phyloP scores from a whole-genome alignment of 2,329 filamentous ascomycete species.

The Cladophialophora yegresii region DNA sequence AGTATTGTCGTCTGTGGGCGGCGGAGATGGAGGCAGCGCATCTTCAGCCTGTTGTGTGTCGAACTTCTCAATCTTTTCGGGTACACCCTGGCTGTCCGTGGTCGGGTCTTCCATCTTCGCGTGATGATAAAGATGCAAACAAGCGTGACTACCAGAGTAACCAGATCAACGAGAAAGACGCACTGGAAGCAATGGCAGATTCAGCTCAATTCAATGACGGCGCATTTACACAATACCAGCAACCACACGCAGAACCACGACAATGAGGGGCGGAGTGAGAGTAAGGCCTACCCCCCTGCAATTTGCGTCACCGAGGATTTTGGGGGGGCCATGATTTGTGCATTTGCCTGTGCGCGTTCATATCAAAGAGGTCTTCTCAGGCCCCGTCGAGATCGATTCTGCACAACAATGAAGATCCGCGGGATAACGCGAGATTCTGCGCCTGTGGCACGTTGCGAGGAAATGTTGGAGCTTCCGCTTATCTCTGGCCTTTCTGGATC shows the following conservation, averaged over 20 bases:
- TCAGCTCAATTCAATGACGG: neutral
- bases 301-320: constrained; percentile 5
- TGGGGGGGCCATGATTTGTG: constrained; percentile 18
- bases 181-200: neutral
- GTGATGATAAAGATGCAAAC: neutral
- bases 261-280: neutral
- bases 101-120: constrained; percentile 27
- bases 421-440: constrained; percentile 8
- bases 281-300: neutral
- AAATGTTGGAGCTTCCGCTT: constrained; percentile 25
- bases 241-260: neutral
- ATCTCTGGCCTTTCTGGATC: constrained; percentile 17
- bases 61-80: constrained; percentile 20
- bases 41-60: constrained; percentile 21
- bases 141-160: neutral
- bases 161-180: neutral
- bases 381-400: constrained; percentile 8
- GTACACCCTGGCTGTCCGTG: constrained; percentile 20
- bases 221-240: neutral
- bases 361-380: neutral
- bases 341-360: neutral
- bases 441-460: constrained; percentile 20
- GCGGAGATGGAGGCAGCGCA: constrained; percentile 33
- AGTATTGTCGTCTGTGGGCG: constrained; percentile 32
- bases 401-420: constrained; percentile 23